Percentiles rank a stretch among this genome's conserved stretches.
phyloP scores from a whole-genome alignment of 164 flowering plant genomes.

The Warburgia ugandensis region DNA sequence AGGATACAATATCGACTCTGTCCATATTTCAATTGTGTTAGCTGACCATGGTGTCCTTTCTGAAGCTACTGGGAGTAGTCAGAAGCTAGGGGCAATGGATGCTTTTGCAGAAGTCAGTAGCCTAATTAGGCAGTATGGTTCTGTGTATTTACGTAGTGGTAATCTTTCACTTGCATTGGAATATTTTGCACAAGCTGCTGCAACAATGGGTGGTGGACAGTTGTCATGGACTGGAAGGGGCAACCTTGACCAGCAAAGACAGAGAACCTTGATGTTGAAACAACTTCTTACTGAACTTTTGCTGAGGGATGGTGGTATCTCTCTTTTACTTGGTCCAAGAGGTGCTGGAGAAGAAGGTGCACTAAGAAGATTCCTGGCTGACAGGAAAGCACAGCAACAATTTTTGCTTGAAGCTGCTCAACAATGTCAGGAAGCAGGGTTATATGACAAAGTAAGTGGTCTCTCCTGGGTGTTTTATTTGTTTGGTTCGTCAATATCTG shows the following conservation, averaged over 20 bases:
- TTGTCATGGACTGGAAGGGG: constrained; percentile 78
- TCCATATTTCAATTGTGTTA: constrained; percentile 68
- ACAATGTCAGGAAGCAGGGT: constrained; percentile 84
- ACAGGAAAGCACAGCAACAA: constrained; percentile 48
- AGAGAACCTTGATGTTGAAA: constrained; percentile 72
- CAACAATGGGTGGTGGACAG: constrained; percentile 91
- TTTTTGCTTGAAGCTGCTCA: constrained; percentile 92
- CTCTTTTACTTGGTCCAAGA: constrained; percentile 74
- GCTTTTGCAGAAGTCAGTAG: constrained; percentile 82
- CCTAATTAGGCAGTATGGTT: constrained; percentile 88
- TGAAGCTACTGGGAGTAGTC: constrained; percentile 57
- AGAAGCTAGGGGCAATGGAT: constrained; percentile 77
- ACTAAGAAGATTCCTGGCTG: constrained; percentile 61
- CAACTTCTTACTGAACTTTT: constrained; percentile 82
- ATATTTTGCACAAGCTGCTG: constrained; percentile 95
- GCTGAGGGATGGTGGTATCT: constrained; percentile 74
- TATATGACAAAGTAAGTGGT: constrained; percentile 81
- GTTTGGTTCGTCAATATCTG: not conserved
- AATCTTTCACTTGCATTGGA: constrained; percentile 69
- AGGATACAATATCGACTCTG: constrained; percentile 74
- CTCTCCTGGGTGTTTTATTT: not conserved
- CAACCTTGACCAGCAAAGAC: constrained; percentile 77
- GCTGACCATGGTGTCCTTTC: constrained; percentile 82
- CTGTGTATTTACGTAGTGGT: constrained; percentile 58
- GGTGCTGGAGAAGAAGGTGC: constrained; percentile 96